Conservation (phyloP, 2,329 filamentous ascomycete genomes). For the Pseudogymnoascus sp. region DNA sequence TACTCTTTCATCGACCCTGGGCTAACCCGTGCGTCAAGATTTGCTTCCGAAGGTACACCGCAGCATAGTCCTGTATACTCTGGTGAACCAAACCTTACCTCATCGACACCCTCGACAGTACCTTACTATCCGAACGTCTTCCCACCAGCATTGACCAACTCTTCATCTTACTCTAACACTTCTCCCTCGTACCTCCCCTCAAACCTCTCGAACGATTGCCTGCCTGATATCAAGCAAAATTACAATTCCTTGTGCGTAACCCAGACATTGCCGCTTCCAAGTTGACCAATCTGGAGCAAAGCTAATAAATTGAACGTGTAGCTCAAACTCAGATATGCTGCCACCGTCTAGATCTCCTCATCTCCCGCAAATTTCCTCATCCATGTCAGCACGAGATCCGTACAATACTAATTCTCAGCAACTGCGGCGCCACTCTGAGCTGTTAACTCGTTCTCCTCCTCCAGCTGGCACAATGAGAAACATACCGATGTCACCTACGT, state of each 20-base stretch:
- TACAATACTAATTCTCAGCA: slow-evolving; percentile 26
- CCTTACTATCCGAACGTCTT: slow-evolving; percentile 26
- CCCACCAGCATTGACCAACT: slow-evolving; percentile 24
- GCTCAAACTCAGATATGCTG: slow-evolving; percentile 23
- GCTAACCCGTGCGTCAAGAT: slow-evolving; percentile 7
- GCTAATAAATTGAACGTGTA: neutral
- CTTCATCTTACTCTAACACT: slow-evolving; percentile 25
- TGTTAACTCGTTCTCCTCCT: slow-evolving; percentile 27
- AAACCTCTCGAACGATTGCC: slow-evolving; percentile 24
- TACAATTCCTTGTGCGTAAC: slow-evolving; percentile 13
- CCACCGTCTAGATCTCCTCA: slow-evolving; percentile 26
- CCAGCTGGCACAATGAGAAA: slow-evolving; percentile 22
- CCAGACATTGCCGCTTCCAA: neutral
- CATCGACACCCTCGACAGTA: slow-evolving; percentile 22
- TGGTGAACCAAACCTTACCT: slow-evolving; percentile 25
- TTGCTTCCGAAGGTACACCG: slow-evolving; percentile 1
- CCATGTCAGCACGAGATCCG: slow-evolving; percentile 26
- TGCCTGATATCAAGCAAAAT: slow-evolving; percentile 30
- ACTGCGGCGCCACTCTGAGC: slow-evolving; percentile 25
- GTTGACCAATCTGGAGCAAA: neutral
- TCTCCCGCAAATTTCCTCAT: slow-evolving; percentile 26
- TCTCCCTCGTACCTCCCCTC: slow-evolving; percentile 24
- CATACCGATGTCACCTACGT: slow-evolving; percentile 28
- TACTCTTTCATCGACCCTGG: neutral
- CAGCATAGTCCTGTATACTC: slow-evolving; percentile 29